Percentiles rank a stretch among this genome's conserved stretches.
phyloP scores from a whole-genome alignment of 345 rosid genomes.

The Citrus medica region DNA sequence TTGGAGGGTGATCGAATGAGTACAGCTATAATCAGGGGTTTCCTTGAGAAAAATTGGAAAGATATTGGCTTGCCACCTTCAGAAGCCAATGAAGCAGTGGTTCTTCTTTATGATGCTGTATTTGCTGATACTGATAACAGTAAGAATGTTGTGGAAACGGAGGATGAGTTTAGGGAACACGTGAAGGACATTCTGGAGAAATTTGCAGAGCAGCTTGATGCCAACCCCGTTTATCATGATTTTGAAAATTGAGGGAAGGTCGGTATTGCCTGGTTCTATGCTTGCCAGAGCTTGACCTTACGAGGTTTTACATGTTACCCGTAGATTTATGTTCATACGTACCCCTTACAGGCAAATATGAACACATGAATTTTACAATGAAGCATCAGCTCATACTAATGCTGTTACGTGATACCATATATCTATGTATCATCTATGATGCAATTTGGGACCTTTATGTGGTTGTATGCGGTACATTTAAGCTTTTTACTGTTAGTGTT shows the following conservation, averaged over 20 bases:
- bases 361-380: neutral
- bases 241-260: conserved; percentile 26
- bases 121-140: conserved; percentile 34
- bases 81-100: conserved; percentile 52
- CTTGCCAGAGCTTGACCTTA: neutral
- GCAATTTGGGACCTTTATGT: neutral
- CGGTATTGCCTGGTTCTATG: neutral
- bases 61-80: conserved; percentile 75
- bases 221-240: conserved; percentile 46
- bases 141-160: conserved; percentile 20
- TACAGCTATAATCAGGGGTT: conserved; percentile 33
- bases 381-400: neutral
- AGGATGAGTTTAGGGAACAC: conserved; percentile 30
- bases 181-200: conserved; percentile 52
- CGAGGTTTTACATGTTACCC: conserved; percentile 2
- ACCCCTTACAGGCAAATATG: neutral
- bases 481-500: neutral
- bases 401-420: neutral
- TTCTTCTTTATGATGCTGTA: conserved; percentile 53
- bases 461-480: neutral
- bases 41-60: conserved; percentile 51
- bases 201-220: conserved; percentile 59
- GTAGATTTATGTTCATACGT: conserved; percentile 1
- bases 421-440: neutral
- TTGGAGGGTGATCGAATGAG: conserved; percentile 21